Percentiles rank a stretch among this genome's conserved stretches.
phyloP scores from a whole-genome alignment of 768 basidiomycete species.

The Auricularia auricula-judae region DNA sequence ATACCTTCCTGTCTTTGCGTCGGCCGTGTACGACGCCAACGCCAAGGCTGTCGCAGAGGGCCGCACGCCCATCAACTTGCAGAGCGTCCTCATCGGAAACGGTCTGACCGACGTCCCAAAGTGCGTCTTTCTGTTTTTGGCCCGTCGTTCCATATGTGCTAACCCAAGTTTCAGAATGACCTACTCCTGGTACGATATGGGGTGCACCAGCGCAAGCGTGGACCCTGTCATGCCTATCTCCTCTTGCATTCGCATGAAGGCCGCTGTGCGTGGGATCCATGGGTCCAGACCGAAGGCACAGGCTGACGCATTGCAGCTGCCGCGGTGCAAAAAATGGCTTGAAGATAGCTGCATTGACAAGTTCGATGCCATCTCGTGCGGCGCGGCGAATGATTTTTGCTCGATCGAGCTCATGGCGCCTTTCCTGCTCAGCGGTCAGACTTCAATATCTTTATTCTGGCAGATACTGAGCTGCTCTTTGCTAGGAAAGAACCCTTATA shows the following conservation, averaged over 20 bases:
- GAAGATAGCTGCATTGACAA: conserved; percentile 47
- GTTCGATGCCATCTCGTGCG: conserved; percentile 57
- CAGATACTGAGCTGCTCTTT: background rate
- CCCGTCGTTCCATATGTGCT: background rate
- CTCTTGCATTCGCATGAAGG: background rate
- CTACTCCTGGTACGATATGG: conserved; percentile 8
- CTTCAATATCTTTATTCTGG: background rate
- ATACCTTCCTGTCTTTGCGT: conserved; percentile 19
- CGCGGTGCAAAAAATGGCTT: conserved; percentile 52
- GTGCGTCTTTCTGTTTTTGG: conserved; percentile 1
- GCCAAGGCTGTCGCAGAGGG: conserved; percentile 19
- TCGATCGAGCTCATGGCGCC: conserved; percentile 36
- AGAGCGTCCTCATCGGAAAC: conserved; percentile 52
- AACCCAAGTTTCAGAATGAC: background rate
- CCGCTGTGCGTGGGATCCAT: background rate
- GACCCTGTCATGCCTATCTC: conserved; percentile 3
- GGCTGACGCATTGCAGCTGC: conserved; percentile 35
- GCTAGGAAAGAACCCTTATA: conserved; percentile 45
- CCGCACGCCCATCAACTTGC: conserved; percentile 40
- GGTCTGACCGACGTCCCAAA: conserved; percentile 7
- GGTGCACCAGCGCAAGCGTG: conserved; percentile 7
- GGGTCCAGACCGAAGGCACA: background rate
- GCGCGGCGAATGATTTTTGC: conserved; percentile 60
- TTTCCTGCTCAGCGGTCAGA: conserved; percentile 29
- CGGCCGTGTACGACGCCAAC: conserved; percentile 26